Evolutionary conservation across 306 rosid genomes (phyloP).

Genomic region (Morella rubra): DNA sequence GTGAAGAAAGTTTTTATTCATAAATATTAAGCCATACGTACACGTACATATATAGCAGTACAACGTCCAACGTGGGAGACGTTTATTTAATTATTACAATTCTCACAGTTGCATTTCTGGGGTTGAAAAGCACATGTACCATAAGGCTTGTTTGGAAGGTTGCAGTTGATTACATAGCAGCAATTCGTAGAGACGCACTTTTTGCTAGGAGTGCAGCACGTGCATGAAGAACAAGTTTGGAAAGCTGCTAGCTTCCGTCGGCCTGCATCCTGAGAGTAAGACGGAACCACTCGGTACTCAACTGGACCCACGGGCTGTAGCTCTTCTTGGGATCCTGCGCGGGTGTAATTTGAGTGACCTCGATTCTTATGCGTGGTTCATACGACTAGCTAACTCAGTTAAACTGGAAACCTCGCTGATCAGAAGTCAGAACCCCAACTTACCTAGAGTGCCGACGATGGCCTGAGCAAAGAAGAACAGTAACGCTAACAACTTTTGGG

Average conservation of each 20-base stretch:
- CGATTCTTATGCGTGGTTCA: neutral
- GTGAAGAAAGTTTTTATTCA: no score
- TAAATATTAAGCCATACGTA: no score
- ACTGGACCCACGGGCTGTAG: conserved; percentile 6
- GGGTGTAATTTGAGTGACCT: neutral
- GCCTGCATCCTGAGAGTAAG: neutral
- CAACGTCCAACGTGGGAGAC: no score
- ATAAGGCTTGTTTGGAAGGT: conserved; percentile 43
- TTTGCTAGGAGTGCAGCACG: conserved; percentile 32
- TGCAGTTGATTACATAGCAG: conserved; percentile 42
- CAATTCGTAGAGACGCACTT: conserved; percentile 36
- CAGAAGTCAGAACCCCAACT: neutral
- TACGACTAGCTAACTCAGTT: neutral
- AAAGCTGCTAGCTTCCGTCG: conserved; percentile 32
- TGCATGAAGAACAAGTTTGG: conserved; percentile 34
- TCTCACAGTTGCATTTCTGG: conserved; percentile 30
- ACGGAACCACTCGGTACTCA: conserved; percentile 9
- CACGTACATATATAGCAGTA: no score
- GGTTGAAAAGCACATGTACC: conserved; percentile 43
- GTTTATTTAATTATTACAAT: no score
- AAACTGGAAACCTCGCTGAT: neutral
- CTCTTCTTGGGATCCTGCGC: conserved; percentile 1
- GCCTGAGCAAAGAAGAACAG: conserved; percentile 14
- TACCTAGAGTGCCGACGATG: conserved; percentile 13
- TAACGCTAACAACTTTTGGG: neutral